Evolutionary conservation across 2,329 filamentous ascomycete genomes (phyloP).

Genomic region (Onygenales sp.): DNA sequence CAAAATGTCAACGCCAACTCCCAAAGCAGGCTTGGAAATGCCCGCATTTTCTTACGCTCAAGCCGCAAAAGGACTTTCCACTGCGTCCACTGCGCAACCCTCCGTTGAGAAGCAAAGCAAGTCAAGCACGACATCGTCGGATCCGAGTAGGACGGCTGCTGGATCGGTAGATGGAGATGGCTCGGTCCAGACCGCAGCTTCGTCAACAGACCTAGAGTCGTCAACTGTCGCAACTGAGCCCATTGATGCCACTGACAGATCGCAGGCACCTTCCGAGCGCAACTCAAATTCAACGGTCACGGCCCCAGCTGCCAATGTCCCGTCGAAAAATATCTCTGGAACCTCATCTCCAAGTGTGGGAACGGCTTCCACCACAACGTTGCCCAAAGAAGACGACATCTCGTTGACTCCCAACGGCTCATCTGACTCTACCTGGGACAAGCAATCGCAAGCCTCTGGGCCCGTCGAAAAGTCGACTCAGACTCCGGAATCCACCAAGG

Average conservation of each 20-base stretch:
- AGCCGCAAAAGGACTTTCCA: constrained; percentile 72
- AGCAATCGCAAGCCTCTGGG: constrained; percentile 52
- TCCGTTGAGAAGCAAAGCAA: constrained; percentile 21
- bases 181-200: constrained; percentile 3
- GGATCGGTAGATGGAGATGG: constrained; percentile 24
- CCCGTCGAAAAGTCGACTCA: constrained; percentile 47
- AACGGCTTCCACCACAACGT: constrained; percentile 43
- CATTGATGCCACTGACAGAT: constrained; percentile 30
- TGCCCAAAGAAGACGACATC: constrained; percentile 51
- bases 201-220: constrained; percentile 17
- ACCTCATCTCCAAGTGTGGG: constrained; percentile 47
- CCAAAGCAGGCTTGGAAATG: constrained; percentile 29
- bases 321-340: constrained; percentile 26
- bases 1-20: constrained; percentile 34
- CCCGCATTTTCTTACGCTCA: constrained; percentile 86
- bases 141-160: constrained; percentile 20
- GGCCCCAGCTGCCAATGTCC: constrained; percentile 11
- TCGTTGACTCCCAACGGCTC: constrained; percentile 48
- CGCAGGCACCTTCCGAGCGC: constrained; percentile 20
- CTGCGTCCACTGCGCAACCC: constrained; percentile 37
- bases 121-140: constrained; percentile 20
- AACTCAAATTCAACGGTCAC: constrained; percentile 24
- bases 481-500: constrained; percentile 37
- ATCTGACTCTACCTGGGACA: constrained; percentile 59
- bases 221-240: constrained; percentile 39